phyloP scores from a whole-genome alignment of 2,329 filamentous ascomycete genomes.

The Paraconiothyrium brasiliense region DNA sequence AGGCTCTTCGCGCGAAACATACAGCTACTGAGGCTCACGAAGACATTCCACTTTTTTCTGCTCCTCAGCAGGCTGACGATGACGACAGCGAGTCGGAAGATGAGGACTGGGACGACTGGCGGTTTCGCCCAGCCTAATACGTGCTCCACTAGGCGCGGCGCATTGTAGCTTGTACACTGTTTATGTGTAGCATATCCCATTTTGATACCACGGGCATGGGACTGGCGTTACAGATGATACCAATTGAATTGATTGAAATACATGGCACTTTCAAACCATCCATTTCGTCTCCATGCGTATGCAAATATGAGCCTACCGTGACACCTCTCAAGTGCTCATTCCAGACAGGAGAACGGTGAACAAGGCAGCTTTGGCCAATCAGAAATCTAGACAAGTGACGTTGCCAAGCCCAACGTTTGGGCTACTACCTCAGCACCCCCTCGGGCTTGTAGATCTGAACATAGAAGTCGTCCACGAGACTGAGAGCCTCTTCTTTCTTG shows the following conservation, averaged over 20 bases:
- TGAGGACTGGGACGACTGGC: constrained; percentile 51
- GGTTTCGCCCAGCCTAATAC: constrained; percentile 45
- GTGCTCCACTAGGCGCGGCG: not conserved
- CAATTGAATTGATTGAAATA: constrained; percentile 14
- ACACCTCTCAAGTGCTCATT: not conserved
- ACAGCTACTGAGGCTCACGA: constrained; percentile 22
- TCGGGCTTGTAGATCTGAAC: constrained; percentile 2
- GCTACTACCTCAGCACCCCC: constrained; percentile 5
- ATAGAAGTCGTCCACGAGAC: constrained; percentile 7
- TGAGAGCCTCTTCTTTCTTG: not conserved
- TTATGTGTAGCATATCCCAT: constrained; percentile 29
- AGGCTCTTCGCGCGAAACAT: constrained; percentile 49
- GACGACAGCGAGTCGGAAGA: constrained; percentile 49
- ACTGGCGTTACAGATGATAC: constrained; percentile 27
- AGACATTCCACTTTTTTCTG: constrained; percentile 19
- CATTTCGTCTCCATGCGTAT: not conserved
- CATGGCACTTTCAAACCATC: not conserved
- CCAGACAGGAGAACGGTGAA: not conserved
- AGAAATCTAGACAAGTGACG: constrained; percentile 9
- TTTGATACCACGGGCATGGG: constrained; percentile 31
- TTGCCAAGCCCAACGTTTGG: constrained; percentile 13
- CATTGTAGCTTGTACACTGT: constrained; percentile 25
- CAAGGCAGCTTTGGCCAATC: constrained; percentile 16
- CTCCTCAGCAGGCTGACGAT: constrained; percentile 21
- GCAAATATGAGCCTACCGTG: not conserved